Evolutionary conservation across 2,329 filamentous ascomycete genomes (phyloP).

Genomic region (Pseudocercospora macadamiae): DNA sequence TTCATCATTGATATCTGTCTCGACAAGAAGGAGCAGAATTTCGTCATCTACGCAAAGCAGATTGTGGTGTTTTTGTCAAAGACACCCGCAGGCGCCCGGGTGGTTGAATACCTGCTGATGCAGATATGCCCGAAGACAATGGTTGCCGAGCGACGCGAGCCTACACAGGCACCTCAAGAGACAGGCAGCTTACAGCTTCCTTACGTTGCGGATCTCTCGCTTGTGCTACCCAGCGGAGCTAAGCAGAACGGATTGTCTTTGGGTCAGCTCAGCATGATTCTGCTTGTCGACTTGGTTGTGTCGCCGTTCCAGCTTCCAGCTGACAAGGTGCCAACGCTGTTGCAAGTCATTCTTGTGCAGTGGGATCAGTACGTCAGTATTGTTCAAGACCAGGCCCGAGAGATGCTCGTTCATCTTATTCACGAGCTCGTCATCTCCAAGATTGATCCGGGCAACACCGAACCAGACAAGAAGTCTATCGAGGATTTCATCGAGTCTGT

Average conservation of each 20-base stretch:
- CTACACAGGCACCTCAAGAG: constrained; percentile 71
- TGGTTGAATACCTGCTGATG: constrained; percentile 89
- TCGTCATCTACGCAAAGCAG: constrained; percentile 96
- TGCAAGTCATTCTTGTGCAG: constrained; percentile 89
- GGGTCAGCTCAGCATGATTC: constrained; percentile 87
- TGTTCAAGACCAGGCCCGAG: constrained; percentile 93
- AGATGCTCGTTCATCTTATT: constrained; percentile 97
- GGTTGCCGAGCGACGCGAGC: constrained; percentile 82
- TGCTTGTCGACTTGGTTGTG: constrained; percentile 95
- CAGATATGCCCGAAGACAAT: constrained; percentile 96
- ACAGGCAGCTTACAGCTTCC: constrained; percentile 66
- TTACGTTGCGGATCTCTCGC: constrained; percentile 83
- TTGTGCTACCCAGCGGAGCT: constrained; percentile 81
- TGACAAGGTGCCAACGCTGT: constrained; percentile 79
- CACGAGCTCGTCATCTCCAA: constrained; percentile 88
- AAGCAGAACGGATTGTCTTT: constrained; percentile 85
- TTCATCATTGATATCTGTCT: constrained; percentile 95
- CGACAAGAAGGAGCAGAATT: constrained; percentile 94
- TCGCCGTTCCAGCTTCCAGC: constrained; percentile 78
- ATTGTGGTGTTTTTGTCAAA: constrained; percentile 95
- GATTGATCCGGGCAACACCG: constrained; percentile 70
- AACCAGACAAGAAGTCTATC: constrained; percentile 71
- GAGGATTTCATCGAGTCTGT: constrained; percentile 88
- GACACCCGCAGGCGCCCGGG: constrained; percentile 80
- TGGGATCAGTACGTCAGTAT: constrained; percentile 97